Percentiles rank a stretch among this genome's conserved stretches.
Conservation (phyloP, 106 monocot species). For the Acorus gramineus region DNA sequence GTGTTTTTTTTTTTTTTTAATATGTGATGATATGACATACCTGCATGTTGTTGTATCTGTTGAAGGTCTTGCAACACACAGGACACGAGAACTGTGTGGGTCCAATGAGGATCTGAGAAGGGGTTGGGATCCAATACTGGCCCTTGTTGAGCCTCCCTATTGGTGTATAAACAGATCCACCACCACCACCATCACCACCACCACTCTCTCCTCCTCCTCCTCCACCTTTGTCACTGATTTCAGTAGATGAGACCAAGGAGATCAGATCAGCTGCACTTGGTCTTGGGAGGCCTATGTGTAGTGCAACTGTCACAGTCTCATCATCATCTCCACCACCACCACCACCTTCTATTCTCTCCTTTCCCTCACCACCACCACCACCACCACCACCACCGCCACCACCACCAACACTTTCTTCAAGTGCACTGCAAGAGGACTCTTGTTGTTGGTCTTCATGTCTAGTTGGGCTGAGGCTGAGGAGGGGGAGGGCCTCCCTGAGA, state of each 20-base stretch:
- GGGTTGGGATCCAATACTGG: slow-evolving; percentile 70
- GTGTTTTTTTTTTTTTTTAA: background rate
- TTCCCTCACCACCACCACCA: background rate
- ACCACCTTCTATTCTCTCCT: background rate
- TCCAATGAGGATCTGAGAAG: slow-evolving; percentile 63
- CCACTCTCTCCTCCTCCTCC: slow-evolving; percentile 9
- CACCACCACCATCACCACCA: slow-evolving; percentile 8
- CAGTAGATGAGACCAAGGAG: slow-evolving; percentile 19
- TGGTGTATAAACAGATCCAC: slow-evolving; percentile 21
- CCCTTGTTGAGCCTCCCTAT: slow-evolving; percentile 62
- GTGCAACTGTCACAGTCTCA: slow-evolving; percentile 41
- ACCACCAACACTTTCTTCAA: no score
- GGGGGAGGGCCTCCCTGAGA: slow-evolving; percentile 41
- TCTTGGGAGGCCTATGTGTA: slow-evolving; percentile 51
- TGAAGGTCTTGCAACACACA: slow-evolving; percentile 55
- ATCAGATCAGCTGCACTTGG: slow-evolving; percentile 33
- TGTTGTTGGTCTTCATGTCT: background rate
- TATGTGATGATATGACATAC: slow-evolving; percentile 5
- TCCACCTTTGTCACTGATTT: background rate
- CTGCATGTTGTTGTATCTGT: slow-evolving; percentile 70
- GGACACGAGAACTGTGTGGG: slow-evolving; percentile 59
- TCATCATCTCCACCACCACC: slow-evolving; percentile 13
- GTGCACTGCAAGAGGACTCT: no score
- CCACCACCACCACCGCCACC: no score
- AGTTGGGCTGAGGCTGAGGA: slow-evolving; percentile 26